Evolutionary conservation across 2,329 filamentous ascomycete species (phyloP).

Genomic region (Fusarium sp.): DNA sequence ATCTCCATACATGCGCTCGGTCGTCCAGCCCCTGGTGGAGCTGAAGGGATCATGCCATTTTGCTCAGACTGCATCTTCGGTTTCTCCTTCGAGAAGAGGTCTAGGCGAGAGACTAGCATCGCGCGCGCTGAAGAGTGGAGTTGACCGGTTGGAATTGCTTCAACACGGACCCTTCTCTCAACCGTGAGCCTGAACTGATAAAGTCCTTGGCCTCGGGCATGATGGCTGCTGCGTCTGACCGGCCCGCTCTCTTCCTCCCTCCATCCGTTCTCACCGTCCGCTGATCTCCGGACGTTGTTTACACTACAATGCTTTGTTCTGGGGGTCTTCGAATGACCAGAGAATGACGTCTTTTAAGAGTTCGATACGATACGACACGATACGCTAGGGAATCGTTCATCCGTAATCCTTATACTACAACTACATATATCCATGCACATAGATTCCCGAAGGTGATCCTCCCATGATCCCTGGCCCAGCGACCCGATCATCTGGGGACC

Average conservation of each 20-base stretch:
- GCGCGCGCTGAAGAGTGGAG: slow-evolving; percentile 10
- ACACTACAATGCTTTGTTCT: not conserved
- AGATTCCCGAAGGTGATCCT: slow-evolving; percentile 29
- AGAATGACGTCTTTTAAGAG: not conserved
- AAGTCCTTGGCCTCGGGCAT: slow-evolving; percentile 4
- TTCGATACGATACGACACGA: not conserved
- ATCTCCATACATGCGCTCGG: slow-evolving; percentile 12
- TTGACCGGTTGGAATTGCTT: slow-evolving; percentile 1
- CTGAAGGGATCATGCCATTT: slow-evolving; percentile 15
- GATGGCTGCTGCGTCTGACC: not conserved
- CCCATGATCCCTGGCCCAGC: slow-evolving; percentile 15
- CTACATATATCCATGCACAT: slow-evolving; percentile 14
- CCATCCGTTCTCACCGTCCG: not conserved
- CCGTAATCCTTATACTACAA: not conserved
- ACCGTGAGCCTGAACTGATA: slow-evolving; percentile 11
- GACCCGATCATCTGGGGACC: slow-evolving; percentile 9
- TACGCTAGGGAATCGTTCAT: not conserved
- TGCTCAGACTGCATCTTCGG: slow-evolving; percentile 9
- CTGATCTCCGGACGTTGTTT: slow-evolving; percentile 16
- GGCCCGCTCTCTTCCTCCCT: slow-evolving; percentile 1
- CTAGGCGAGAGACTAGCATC: not conserved
- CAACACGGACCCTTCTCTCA: slow-evolving; percentile 21
- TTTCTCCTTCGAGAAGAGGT: slow-evolving; percentile 20
- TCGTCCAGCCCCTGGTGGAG: not conserved
- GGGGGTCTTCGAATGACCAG: not conserved